Conservation (phyloP, 1,284 basidiomycete genomes). For the Ustilago sp. region DNA sequence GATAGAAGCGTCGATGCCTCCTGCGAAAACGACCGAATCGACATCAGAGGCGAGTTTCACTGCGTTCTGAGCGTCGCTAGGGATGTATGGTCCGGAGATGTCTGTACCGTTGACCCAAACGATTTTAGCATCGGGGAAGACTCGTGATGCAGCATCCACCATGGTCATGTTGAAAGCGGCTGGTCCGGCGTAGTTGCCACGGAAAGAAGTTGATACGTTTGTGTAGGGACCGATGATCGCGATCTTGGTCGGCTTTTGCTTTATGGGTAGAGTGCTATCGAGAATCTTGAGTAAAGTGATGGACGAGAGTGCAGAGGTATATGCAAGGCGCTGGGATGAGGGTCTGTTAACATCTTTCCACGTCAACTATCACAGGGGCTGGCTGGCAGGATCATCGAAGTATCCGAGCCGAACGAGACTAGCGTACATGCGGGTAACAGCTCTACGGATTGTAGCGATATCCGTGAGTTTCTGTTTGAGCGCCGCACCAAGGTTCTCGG, state of each 20-base stretch:
- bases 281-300: constrained; percentile 26
- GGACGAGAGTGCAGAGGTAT: constrained; percentile 9
- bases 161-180: constrained; percentile 17
- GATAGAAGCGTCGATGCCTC: constrained; percentile 23
- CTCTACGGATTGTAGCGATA: constrained; percentile 10
- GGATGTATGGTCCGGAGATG: neutral
- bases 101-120: constrained; percentile 24
- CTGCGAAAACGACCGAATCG: constrained; percentile 22
- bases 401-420: constrained; percentile 25
- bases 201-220: constrained; percentile 19
- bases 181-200: constrained; percentile 27
- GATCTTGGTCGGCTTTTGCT: constrained; percentile 6
- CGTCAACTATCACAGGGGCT: constrained; percentile 20
- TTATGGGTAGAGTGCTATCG: constrained; percentile 1
- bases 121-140: neutral
- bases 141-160: constrained; percentile 7
- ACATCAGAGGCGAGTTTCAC: neutral
- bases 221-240: constrained; percentile 29
- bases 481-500: constrained; percentile 15
- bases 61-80: neutral
- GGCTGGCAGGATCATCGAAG: constrained; percentile 15
- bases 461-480: constrained; percentile 20
- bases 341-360: constrained; percentile 27
- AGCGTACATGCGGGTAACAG: constrained; percentile 23
- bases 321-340: constrained; percentile 19